Percentiles rank a stretch among this genome's conserved stretches.
Evolutionary conservation across 108 stramenopile species (phyloP).

Genomic region (Pelagomonas calceolata): DNA sequence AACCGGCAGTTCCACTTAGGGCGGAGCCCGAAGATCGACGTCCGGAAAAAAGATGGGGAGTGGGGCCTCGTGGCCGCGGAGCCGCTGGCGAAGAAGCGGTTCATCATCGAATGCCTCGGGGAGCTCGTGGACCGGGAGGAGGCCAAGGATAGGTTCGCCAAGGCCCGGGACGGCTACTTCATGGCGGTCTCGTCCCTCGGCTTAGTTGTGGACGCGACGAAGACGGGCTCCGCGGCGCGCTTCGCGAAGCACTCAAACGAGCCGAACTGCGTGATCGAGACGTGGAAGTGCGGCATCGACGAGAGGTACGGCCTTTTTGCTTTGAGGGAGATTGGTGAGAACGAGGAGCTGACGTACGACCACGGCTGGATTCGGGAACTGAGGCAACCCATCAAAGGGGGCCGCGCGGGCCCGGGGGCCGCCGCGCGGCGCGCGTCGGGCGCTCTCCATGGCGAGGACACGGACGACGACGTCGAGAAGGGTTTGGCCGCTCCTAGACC

Average conservation of each 20-base stretch:
- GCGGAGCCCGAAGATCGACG: background rate
- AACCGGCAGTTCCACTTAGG: background rate
- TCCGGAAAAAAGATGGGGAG: slow-evolving; percentile 68
- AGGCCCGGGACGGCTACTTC: slow-evolving; percentile 54
- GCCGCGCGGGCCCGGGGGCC: too few relatives aligned
- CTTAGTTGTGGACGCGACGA: slow-evolving; percentile 83
- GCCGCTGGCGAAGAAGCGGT: slow-evolving; percentile 42
- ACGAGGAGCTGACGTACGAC: slow-evolving; percentile 93
- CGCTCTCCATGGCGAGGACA: too few relatives aligned
- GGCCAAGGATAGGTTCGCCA: slow-evolving; percentile 45
- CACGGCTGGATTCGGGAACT: slow-evolving; percentile 63
- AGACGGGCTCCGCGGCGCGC: slow-evolving; percentile 74
- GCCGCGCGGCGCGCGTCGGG: too few relatives aligned
- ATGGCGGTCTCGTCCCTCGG: slow-evolving; percentile 42
- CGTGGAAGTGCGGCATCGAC: slow-evolving; percentile 74
- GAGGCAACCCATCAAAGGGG: background rate
- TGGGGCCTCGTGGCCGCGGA: slow-evolving; percentile 50
- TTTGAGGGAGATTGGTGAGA: slow-evolving; percentile 55
- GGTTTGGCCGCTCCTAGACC: too few relatives aligned
- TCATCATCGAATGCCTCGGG: slow-evolving; percentile 72
- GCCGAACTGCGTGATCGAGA: slow-evolving; percentile 82
- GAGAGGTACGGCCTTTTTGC: slow-evolving; percentile 74
- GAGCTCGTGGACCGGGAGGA: slow-evolving; percentile 53
- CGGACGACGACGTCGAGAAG: too few relatives aligned
- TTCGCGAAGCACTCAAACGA: slow-evolving; percentile 97